Evolutionary conservation across 306 rosid species (phyloP), one percentile per base, ranked within the genome.

Genomic region (Citrullus mucosospermus): DNA sequence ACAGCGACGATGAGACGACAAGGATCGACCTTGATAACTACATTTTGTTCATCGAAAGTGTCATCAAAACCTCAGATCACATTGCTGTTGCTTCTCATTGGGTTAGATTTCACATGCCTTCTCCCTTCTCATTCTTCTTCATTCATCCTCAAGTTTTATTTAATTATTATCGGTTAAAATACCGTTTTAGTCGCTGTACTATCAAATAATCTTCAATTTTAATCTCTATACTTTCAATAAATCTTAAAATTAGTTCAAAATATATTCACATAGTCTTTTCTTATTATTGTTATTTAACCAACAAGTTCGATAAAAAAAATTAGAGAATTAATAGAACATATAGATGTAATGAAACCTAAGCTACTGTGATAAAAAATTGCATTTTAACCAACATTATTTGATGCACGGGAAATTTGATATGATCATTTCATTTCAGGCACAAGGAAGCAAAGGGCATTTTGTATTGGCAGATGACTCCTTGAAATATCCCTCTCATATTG

Each of bases 401-500:
- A 34, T 65, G 12, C 22, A 65, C 53, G 3, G 12, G 11, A 48
- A 10, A 34, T 34, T 65, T 66, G 39, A 36, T 65, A 7, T 8
- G 22, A 36, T 65, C 48, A 36, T 7, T 46, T 25, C 28, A 15
- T 53, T 68, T 20, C n/a, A 69, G 75, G 56, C 38, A 6, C 5
- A 69, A 12, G 75, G 75, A 69, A 69, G 20, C 56, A 69, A 69
- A 69, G 75, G n/a, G 56, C 12, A 69, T 69, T 8, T 69, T 69
- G 75, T 6, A 69, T 50, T 69, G 50, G 28, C 56, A 44, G 56
- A 69, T 22, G 75, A 69, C 20, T 12, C 75, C 6, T 44, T 44
- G n/a, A 69, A 20, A 20, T 69, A 2, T 44, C 57, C 36, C 38
- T 20, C 75, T 36, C 48, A 30, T 6, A 43, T 69, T 44, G 75